Conservation (phyloP, 2,329 filamentous ascomycete genomes). For the Trichoderma atrobrunneum region DNA sequence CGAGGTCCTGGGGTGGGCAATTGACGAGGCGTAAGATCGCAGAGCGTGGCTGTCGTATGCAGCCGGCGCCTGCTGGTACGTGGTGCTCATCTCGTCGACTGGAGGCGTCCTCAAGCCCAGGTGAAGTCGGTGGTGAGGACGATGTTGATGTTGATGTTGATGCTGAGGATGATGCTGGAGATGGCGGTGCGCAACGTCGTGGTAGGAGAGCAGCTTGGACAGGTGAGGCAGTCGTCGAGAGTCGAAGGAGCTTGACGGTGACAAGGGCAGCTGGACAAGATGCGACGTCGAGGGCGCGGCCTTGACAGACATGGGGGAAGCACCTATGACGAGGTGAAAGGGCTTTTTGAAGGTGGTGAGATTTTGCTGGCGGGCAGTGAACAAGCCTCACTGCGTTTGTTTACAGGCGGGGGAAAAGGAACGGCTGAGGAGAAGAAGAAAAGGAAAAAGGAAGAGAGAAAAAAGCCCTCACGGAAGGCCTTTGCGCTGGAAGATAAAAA, state of each 20-base stretch:
- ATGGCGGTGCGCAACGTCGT: slow-evolving; percentile 20
- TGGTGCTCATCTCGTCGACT: slow-evolving; percentile 51
- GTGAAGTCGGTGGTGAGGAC: not conserved
- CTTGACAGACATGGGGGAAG: slow-evolving; percentile 31
- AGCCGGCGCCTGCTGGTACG: slow-evolving; percentile 49
- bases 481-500: not conserved
- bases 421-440: not conserved
- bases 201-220: slow-evolving; percentile 26
- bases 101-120: slow-evolving; percentile 50
- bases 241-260: slow-evolving; percentile 24
- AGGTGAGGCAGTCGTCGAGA: slow-evolving; percentile 24
- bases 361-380: slow-evolving; percentile 15
- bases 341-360: not conserved
- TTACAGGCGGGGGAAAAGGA: not conserved
- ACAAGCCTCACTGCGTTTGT: slow-evolving; percentile 6
- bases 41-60: slow-evolving; percentile 47
- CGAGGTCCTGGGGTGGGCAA: slow-evolving; percentile 35
- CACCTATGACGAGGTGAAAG: slow-evolving; percentile 12
- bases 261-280: slow-evolving; percentile 23
- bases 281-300: slow-evolving; percentile 25
- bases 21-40: slow-evolving; percentile 37
- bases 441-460: not conserved
- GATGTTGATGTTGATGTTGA: not conserved
- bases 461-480: not conserved
- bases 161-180: not conserved